Evolutionary conservation across 768 basidiomycete genomes (phyloP).

Genomic region (Mycena capillaripes): DNA sequence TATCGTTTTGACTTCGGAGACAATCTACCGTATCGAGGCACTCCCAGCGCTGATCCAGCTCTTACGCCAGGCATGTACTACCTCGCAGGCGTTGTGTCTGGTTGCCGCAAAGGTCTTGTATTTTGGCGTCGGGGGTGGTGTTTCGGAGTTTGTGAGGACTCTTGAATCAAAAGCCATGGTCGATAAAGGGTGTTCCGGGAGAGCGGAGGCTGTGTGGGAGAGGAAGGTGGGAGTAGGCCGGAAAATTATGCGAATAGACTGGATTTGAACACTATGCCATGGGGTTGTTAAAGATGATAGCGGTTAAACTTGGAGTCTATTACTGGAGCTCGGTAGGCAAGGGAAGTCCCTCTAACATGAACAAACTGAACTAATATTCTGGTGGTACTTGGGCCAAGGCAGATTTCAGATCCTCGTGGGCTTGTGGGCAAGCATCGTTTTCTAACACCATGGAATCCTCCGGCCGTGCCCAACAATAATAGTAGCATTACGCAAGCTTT

Average conservation of each 20-base stretch:
- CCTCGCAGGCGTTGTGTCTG: constrained; percentile 60
- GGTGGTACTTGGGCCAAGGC: too few species aligned
- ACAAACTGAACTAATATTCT: too few species aligned
- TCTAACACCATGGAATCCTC: too few species aligned
- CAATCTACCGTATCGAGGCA: constrained; percentile 84
- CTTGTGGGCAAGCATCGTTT: too few species aligned
- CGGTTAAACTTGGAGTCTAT: too few species aligned
- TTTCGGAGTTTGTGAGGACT: constrained; percentile 76
- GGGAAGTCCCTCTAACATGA: too few species aligned
- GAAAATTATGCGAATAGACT: constrained; percentile 73
- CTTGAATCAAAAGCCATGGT: constrained; percentile 55
- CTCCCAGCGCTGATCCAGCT: constrained; percentile 72
- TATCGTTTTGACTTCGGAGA: constrained; percentile 90
- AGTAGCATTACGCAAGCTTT: too few species aligned
- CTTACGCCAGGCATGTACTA: constrained; percentile 56
- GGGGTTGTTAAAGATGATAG: too few species aligned
- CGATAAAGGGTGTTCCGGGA: constrained; percentile 45
- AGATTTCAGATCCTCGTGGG: too few species aligned
- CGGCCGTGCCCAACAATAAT: too few species aligned
- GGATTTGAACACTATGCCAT: constrained; percentile 50
- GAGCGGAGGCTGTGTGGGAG: constrained; percentile 75
- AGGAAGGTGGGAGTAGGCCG: constrained; percentile 78
- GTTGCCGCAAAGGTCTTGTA: constrained; percentile 94
- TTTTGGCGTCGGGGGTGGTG: constrained; percentile 95
- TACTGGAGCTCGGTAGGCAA: too few species aligned